Base-by-base conservation (phyloP, 331 rosid species). In the Rhamnella rubrinervis region DNA sequence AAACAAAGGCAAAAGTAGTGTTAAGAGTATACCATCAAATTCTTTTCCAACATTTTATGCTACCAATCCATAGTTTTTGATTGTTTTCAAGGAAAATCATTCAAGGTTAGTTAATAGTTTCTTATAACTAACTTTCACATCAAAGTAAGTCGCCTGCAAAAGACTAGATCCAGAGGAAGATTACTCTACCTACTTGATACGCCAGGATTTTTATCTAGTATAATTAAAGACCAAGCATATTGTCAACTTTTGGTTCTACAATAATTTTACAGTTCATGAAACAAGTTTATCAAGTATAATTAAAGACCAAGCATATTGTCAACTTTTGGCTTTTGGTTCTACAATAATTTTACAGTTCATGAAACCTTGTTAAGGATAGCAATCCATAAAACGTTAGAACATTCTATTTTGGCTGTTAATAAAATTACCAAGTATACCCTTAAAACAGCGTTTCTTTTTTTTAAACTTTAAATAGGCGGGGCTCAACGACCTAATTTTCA, bases 401-500 rank as follows among this genome's bases (percentile, higher is more conserved):
- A 55, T 10, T 55, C 26, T 55, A 20, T n/a, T 7, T 17, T 20
- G 1, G 7, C 59, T 15, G 25, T 26, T 15, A 59, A 12, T 19
- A 4, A 21, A 65, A 50, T 12, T 7, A 8, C 15, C 0, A 55
- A 38, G 19, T 21, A 55, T 35, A 38, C 8, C 38, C 15, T 15
- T 1, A 16, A 15, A 16, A 66, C 7, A 68, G 23, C 37, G 47
- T 26, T 9, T 26, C 4, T 4, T 31, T 31, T 31, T 31, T 31
- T 31, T 31, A 0, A 31, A 31, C 35, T 31, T 31, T 0, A 31
- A 31, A 3, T 31, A 31, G 35, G 35, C 35, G 35, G 4, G 31
- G 4, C 4, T 55, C 35, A 61, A 67, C 74, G 41, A 59, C 15
- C 44, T 40, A 10, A 44, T n/a, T 63, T 63, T 63, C 68, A 73